Percentiles rank a stretch among this genome's conserved stretches.
Conservation (phyloP, 257 asterid genomes). For the Plantago elongata region DNA sequence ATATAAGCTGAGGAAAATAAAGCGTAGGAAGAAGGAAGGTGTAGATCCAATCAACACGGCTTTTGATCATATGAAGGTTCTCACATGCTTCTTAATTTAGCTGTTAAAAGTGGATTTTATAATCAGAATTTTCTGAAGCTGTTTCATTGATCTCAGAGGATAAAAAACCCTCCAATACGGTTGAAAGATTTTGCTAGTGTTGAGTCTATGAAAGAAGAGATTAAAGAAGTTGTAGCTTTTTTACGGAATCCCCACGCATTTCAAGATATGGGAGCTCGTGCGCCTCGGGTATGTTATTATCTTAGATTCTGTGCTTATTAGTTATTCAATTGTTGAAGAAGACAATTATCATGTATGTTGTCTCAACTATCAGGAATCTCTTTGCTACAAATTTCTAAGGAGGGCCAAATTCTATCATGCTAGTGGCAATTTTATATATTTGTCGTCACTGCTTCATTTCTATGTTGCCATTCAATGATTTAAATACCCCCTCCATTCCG, state of each 20-base stretch:
- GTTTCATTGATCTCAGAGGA: conserved; percentile 51
- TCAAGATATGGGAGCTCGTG: conserved; percentile 99
- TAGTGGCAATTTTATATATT: too few relatives aligned
- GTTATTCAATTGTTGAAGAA: too few relatives aligned
- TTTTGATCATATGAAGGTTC: conserved; percentile 96
- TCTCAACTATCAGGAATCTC: neutral
- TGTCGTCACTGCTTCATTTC: too few relatives aligned
- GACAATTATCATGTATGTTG: neutral
- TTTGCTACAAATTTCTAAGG: too few relatives aligned
- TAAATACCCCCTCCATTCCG: too few relatives aligned
- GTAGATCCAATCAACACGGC: conserved; percentile 96
- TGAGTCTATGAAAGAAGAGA: conserved; percentile 93
- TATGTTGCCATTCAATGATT: too few relatives aligned
- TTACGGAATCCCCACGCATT: conserved; percentile 87
- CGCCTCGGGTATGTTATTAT: conserved; percentile 79
- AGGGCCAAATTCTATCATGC: too few relatives aligned
- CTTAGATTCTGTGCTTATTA: conserved; percentile 5
- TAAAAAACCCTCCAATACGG: conserved; percentile 88
- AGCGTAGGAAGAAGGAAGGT: conserved; percentile 54
- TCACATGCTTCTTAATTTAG: conserved; percentile 10
- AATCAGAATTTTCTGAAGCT: conserved; percentile 23
- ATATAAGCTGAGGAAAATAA: conserved; percentile 40
- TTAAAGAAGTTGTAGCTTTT: conserved; percentile 92
- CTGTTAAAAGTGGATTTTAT: conserved; percentile 11
- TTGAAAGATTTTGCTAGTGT: conserved; percentile 91